Base-by-base conservation (phyloP, 768 basidiomycete species). In the Glaciozyma martinii region DNA sequence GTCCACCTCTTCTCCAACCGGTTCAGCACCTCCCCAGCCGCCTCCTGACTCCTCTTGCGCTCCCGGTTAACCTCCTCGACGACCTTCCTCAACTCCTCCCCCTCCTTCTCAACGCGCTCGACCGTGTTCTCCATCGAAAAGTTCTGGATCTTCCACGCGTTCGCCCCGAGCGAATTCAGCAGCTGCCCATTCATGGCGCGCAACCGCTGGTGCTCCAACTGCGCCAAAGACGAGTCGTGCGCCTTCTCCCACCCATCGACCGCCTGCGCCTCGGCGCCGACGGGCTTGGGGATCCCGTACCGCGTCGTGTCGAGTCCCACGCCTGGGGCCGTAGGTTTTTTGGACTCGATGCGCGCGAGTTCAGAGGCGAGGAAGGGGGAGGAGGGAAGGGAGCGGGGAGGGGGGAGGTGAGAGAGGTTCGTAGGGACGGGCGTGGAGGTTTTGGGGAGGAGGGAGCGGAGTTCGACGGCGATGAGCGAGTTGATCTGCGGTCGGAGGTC, bases 151-250 rank as follows among this genome's bases (percentile, higher is more conserved):
- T 62, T 46, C 70, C 70, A 71, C 52, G 59, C 61, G 47, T 71
- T 71, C 16, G 66, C 70, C 15, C 70, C 70, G 43, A 67, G 60
- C 58, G 62, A 54, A 8, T 57, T 23, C 27, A 71, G 29, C 8
- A 71, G 42, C 19, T 59, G 57, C 1, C 70, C 70, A 61, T 71
- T 71, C 55, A 71, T 47, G 6, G 54, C 59, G 8, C 70, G 32
- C n/a, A 71, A 53, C 21, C 66, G 40, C 40, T 67, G 70, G 56
- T 71, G 70, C 56, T 71, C 70, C 63, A 71, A 64, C 44, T 71
- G 70, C 9, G 70, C 70, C 37, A 71, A 47, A 6, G 55, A 58
- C 53, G 49, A 43, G 42, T 54, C 52, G 59, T 71, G 18, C 33
- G 70, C 66, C 3, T n/a, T n/a, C 33, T 71, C 63, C 70, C 70